A percentile compares a stretch with the other conserved stretches of the same genome.
phyloP scores from a whole-genome alignment of 495 filamentous ascomycete species.

The Penicillium riverlandense region DNA sequence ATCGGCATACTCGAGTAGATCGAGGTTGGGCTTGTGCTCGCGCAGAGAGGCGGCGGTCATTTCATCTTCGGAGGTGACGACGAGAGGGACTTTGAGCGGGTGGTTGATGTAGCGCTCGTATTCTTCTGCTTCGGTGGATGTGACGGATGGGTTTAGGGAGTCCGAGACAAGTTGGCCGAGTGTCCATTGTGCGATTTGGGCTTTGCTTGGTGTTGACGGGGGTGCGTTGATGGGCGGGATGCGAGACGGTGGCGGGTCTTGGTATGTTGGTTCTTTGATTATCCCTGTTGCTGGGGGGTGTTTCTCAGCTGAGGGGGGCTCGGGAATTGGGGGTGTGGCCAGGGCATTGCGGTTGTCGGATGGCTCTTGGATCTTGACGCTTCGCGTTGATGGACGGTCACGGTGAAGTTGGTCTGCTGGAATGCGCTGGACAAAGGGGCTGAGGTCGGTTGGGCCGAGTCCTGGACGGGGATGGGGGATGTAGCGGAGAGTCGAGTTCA shows the following conservation, averaged over 20 bases:
- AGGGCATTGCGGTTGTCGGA: conserved; percentile 2
- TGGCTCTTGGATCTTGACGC: conserved; percentile 40
- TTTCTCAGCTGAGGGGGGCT: conserved; percentile 26
- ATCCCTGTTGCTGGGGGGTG: conserved; percentile 26
- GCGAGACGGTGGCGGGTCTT: conserved; percentile 9
- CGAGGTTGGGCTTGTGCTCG: conserved; percentile 44
- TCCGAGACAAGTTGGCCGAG: conserved; percentile 76
- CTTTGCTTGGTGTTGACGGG: conserved; percentile 43
- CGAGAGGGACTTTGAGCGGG: conserved; percentile 81
- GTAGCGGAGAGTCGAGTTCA: conserved; percentile 80
- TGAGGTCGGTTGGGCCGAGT: conserved; percentile 66
- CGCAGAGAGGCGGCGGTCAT: conserved; percentile 34
- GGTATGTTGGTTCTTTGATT: conserved; percentile 36
- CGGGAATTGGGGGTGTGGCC: conserved; percentile 10
- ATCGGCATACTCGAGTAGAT: conserved; percentile 70
- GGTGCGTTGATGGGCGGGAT: conserved; percentile 20
- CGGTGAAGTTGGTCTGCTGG: conserved; percentile 30
- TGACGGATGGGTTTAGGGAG: conserved; percentile 73
- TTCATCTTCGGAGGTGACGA: conserved; percentile 64
- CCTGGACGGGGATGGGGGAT: conserved; percentile 61
- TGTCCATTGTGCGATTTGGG: conserved; percentile 72
- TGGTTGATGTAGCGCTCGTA: conserved; percentile 89
- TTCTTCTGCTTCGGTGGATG: conserved; percentile 66
- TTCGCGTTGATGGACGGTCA: conserved; percentile 32
- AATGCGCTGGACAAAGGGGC: conserved; percentile 72